These are phyloP conservation scores for Rhizoclosmatium globosum DNA, from an alignment of 192 early-diverging fungal genomes.

Conservation along the genomic window DNA sequence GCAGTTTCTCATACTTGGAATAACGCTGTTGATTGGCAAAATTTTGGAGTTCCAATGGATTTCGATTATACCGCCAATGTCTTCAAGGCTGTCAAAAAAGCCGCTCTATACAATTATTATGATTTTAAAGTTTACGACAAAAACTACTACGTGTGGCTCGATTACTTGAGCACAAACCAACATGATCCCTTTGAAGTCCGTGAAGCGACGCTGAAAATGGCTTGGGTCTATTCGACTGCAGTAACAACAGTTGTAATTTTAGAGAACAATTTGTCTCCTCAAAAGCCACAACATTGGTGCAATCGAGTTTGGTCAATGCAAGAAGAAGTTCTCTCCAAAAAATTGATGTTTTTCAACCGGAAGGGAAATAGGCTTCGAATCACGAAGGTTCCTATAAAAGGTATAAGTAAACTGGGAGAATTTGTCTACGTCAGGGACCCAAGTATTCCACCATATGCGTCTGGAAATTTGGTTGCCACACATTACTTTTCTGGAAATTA, in stretches of 20 bases:
- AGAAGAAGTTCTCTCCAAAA: not conserved
- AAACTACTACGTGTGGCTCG: slow-evolving; percentile 10
- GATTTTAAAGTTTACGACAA: too few relatives aligned
- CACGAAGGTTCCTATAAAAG: too few relatives aligned
- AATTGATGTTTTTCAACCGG: slow-evolving; percentile 5
- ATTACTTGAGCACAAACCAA: slow-evolving; percentile 12
- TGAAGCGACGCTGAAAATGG: slow-evolving; percentile 20
- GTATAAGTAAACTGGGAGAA: too few relatives aligned
- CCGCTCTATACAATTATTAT: too few relatives aligned
- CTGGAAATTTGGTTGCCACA: too few relatives aligned
- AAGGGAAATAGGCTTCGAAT: not conserved
- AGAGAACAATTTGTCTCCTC: not conserved
- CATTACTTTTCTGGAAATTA: too few relatives aligned
- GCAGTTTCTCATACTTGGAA: slow-evolving; percentile 12
- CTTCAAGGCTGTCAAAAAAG: not conserved
- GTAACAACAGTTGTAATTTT: slow-evolving; percentile 1
- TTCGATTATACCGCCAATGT: not conserved
- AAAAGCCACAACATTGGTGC: not conserved
- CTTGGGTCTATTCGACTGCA: slow-evolving; percentile 14
- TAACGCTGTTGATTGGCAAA: not conserved
- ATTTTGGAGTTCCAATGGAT: not conserved
- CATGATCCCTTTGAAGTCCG: slow-evolving; percentile 1
- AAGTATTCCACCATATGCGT: too few relatives aligned
- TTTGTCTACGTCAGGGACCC: too few relatives aligned
- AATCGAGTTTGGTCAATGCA: slow-evolving; percentile 4